phyloP scores from a whole-genome alignment of 108 stramenopile genomes.

The Chaetoceros tenuissimus region DNA sequence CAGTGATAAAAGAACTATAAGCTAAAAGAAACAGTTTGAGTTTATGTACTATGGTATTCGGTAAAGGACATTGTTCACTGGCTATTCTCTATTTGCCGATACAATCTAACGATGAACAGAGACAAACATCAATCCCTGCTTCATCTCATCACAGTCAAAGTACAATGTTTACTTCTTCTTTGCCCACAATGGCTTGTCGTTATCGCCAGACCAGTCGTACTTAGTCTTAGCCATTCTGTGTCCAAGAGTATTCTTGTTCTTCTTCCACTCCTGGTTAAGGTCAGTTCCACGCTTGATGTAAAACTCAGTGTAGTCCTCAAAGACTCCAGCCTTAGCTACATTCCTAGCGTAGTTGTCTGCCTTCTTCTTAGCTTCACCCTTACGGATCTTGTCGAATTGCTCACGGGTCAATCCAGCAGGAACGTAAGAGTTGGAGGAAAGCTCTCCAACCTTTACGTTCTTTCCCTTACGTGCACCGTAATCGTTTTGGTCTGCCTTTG shows the following conservation, averaged over 20 bases:
- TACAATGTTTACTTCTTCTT: conserved; percentile 8
- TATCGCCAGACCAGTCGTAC: conserved; percentile 52
- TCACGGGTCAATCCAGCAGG: conserved; percentile 41
- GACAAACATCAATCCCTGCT: no score
- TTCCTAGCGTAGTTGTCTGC: conserved; percentile 43
- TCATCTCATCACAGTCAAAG: no score
- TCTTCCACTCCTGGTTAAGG: conserved; percentile 28
- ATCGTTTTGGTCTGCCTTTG: conserved; percentile 40
- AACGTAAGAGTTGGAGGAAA: conserved; percentile 40
- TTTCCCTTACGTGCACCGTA: conserved; percentile 52
- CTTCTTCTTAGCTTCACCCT: conserved; percentile 36
- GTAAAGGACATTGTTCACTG: no score
- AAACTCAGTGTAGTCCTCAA: conserved; percentile 48
- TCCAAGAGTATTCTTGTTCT: conserved; percentile 28
- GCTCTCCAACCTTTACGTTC: conserved; percentile 42
- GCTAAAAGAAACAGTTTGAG: no score
- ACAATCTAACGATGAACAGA: no score
- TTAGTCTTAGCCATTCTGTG: conserved; percentile 67
- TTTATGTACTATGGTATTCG: no score
- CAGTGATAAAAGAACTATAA: no score
- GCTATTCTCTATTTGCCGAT: no score
- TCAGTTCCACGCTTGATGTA: conserved; percentile 62
- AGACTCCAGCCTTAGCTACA: conserved; percentile 56
- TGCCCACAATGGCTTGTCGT: conserved; percentile 1
- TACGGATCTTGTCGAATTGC: conserved; percentile 41